Conservation (phyloP, 371 early-diverging fungal species). For the Zychaea mexicana region DNA sequence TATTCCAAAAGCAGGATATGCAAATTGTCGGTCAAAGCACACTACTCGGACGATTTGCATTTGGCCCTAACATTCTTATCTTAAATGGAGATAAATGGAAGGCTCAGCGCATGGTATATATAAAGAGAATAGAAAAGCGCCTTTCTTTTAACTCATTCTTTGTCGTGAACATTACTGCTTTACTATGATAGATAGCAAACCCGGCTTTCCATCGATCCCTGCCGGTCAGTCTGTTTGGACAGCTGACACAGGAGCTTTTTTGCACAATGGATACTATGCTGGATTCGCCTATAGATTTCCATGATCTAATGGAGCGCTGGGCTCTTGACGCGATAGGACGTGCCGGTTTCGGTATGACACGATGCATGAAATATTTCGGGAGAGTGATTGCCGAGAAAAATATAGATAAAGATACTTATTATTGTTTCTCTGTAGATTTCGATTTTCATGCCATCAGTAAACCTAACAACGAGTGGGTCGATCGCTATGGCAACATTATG, state of each 20-base stretch:
- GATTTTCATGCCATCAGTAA: slow-evolving; percentile 19
- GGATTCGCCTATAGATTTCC: slow-evolving; percentile 16
- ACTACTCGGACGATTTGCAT: slow-evolving; percentile 11
- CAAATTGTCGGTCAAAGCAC: neutral
- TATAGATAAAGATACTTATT: slow-evolving; percentile 8
- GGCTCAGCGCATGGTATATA: slow-evolving; percentile 15
- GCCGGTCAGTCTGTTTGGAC: slow-evolving; percentile 28
- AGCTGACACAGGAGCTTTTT: slow-evolving; percentile 18
- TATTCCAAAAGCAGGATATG: neutral
- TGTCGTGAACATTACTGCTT: no score
- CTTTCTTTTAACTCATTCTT: neutral
- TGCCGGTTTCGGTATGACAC: slow-evolving; percentile 14
- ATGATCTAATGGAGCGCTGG: slow-evolving; percentile 15
- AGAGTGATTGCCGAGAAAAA: no score
- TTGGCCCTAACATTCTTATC: slow-evolving; percentile 8
- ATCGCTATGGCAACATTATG: slow-evolving; percentile 14
- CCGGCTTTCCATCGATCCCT: slow-evolving; percentile 30
- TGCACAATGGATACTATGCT: slow-evolving; percentile 15
- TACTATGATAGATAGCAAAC: slow-evolving; percentile 14
- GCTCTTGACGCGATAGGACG: slow-evolving; percentile 37
- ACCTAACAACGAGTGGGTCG: slow-evolving; percentile 11
- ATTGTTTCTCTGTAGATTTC: slow-evolving; percentile 9
- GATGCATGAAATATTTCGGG: no score
- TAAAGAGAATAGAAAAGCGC: neutral
- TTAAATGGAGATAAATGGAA: slow-evolving; percentile 25